phyloP scores from a whole-genome alignment of 2,329 filamentous ascomycete species.

The Xylaria sp. region DNA sequence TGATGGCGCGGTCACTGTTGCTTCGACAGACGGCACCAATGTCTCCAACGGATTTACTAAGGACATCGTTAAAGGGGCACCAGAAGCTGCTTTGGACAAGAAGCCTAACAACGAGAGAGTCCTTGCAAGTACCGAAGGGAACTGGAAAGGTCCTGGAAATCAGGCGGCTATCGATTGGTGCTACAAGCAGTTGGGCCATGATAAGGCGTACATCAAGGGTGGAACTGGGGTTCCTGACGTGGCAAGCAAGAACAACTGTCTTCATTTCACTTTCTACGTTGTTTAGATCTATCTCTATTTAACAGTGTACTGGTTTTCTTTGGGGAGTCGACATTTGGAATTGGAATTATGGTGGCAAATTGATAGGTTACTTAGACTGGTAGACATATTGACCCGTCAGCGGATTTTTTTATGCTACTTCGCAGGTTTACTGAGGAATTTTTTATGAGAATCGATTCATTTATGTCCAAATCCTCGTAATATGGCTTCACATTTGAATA shows the following conservation, averaged over 20 bases:
- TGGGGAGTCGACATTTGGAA: not conserved
- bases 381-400: slow-evolving; percentile 10
- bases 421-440: not conserved
- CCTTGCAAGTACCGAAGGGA: slow-evolving; percentile 51
- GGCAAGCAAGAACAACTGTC: slow-evolving; percentile 48
- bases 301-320: not conserved
- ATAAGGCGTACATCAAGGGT: slow-evolving; percentile 50
- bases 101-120: slow-evolving; percentile 49
- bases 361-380: not conserved
- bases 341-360: not conserved
- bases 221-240: slow-evolving; percentile 50
- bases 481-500: no score
- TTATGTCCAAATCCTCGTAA: no score
- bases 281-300: slow-evolving; percentile 6
- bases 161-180: slow-evolving; percentile 50
- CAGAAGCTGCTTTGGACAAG: slow-evolving; percentile 47
- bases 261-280: slow-evolving; percentile 46
- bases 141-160: slow-evolving; percentile 52
- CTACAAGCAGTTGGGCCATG: slow-evolving; percentile 46
- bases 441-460: not conserved
- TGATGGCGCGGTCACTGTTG: slow-evolving; percentile 52
- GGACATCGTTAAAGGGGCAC: slow-evolving; percentile 50
- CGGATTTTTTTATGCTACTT: not conserved
- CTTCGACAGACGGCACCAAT: slow-evolving; percentile 51
- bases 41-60: slow-evolving; percentile 47